phyloP scores from a whole-genome alignment of 345 rosid genomes.

The Zanthoxylum bungeanum region DNA sequence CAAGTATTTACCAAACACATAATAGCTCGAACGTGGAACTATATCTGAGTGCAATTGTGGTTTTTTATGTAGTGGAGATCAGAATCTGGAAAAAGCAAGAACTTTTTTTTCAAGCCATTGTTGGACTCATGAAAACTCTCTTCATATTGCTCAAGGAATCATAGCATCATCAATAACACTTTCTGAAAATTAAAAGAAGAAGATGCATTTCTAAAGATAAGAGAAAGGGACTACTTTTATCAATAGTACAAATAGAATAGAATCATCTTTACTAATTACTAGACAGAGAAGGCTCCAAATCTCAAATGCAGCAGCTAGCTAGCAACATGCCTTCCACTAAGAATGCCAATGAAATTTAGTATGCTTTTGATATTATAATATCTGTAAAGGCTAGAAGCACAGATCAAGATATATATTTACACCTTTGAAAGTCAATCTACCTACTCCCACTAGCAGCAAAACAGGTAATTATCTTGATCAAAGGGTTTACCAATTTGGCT shows the following conservation, averaged over 20 bases:
- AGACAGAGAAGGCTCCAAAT: not conserved
- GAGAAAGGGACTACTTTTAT: not conserved
- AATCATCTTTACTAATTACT: slow-evolving; percentile 10
- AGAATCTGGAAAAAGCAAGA: not conserved
- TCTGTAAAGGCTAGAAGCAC: not conserved
- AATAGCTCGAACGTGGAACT: too few relatives aligned
- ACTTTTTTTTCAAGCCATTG: too few relatives aligned
- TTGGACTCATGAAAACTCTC: not conserved
- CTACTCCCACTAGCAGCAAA: slow-evolving; percentile 4
- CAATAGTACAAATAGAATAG: slow-evolving; percentile 8
- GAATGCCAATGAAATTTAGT: not conserved
- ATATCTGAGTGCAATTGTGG: not conserved
- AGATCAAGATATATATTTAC: not conserved
- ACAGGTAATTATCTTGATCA: too few relatives aligned
- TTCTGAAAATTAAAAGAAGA: not conserved
- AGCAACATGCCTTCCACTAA: slow-evolving; percentile 14
- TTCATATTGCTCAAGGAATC: not conserved
- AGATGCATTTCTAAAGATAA: not conserved
- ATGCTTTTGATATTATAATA: not conserved
- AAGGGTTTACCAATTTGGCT: too few relatives aligned
- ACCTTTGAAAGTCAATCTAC: not conserved
- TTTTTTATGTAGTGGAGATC: not conserved
- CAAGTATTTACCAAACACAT: too few relatives aligned
- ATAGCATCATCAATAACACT: not conserved
- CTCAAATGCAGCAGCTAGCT: not conserved